A percentile compares a stretch with the other conserved stretches of the same genome.
These are phyloP conservation scores for Physaria fendleri DNA, from an alignment of 345 rosid genomes.

Conservation along the genomic window DNA sequence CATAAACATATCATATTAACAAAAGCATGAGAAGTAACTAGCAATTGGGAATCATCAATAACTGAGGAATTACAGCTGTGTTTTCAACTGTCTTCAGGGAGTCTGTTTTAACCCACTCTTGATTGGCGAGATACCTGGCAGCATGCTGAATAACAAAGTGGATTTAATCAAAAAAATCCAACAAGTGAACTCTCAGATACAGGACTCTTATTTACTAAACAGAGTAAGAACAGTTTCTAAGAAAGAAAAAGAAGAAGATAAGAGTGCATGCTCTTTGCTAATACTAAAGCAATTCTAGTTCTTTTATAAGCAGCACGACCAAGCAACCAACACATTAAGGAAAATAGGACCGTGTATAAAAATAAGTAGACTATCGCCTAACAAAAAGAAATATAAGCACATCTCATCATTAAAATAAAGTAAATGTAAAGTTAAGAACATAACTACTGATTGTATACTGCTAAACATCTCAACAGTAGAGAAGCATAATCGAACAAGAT, in stretches of 20 bases:
- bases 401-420: neutral
- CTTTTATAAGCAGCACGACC: slow-evolving; percentile 4
- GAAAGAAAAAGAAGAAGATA: neutral
- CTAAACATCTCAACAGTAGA: neutral
- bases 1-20: slow-evolving; percentile 24
- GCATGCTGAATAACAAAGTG: slow-evolving; percentile 64
- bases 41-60: neutral
- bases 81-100: slow-evolving; percentile 95
- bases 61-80: slow-evolving; percentile 70
- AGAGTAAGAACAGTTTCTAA: neutral
- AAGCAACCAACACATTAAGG: slow-evolving; percentile 11
- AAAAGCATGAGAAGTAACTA: slow-evolving; percentile 15
- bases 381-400: slow-evolving; percentile 1
- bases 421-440: neutral
- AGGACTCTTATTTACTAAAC: neutral
- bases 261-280: slow-evolving; percentile 9
- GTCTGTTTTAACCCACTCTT: slow-evolving; percentile 98
- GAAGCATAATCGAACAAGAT: slow-evolving; percentile 1
- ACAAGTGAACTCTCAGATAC: slow-evolving; percentile 1
- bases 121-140: slow-evolving; percentile 95
- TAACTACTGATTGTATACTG: neutral
- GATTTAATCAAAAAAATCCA: neutral
- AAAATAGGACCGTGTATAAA: slow-evolving; percentile 9
- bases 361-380: slow-evolving; percentile 1
- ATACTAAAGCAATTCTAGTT: slow-evolving; percentile 1